phyloP scores from a whole-genome alignment of 345 rosid species.

The Hibiscus mutabilis region DNA sequence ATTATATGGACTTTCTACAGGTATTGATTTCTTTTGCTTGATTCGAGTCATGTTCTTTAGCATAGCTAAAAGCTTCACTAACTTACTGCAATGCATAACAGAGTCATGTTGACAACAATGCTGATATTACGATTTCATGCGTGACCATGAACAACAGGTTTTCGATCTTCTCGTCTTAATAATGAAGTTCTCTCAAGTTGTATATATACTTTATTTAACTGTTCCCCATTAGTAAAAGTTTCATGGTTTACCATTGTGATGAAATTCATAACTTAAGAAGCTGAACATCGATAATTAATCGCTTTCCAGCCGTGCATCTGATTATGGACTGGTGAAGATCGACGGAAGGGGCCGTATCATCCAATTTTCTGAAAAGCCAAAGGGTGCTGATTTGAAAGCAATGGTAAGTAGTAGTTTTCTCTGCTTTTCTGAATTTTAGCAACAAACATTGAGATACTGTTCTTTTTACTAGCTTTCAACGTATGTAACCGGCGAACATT shows the following conservation, averaged over 20 bases:
- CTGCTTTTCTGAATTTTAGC: too few species aligned
- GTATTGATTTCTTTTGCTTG: constrained; percentile 20
- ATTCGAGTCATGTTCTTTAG: neutral
- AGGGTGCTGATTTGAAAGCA: constrained; percentile 60
- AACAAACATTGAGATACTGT: neutral
- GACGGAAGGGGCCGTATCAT: constrained; percentile 60
- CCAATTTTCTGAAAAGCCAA: constrained; percentile 86
- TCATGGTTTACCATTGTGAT: neutral
- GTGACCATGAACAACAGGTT: constrained; percentile 65
- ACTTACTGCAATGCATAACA: constrained; percentile 32
- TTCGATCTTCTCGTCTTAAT: constrained; percentile 13
- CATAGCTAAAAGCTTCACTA: constrained; percentile 1
- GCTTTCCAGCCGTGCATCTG: constrained; percentile 75
- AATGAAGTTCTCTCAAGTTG: neutral
- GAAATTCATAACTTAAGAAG: neutral
- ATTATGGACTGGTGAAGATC: constrained; percentile 78
- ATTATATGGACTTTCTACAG: constrained; percentile 82
- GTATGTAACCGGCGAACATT: neutral
- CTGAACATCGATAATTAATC: neutral
- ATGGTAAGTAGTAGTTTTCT: constrained; percentile 49
- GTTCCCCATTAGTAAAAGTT: neutral
- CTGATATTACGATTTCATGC: constrained; percentile 84
- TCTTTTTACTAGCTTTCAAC: neutral
- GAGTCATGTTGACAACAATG: constrained; percentile 70
- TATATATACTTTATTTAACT: neutral